These are phyloP conservation scores for Blastobotrys elegans DNA, from an alignment of 1,139 yeast species.

Conservation along the genomic window DNA sequence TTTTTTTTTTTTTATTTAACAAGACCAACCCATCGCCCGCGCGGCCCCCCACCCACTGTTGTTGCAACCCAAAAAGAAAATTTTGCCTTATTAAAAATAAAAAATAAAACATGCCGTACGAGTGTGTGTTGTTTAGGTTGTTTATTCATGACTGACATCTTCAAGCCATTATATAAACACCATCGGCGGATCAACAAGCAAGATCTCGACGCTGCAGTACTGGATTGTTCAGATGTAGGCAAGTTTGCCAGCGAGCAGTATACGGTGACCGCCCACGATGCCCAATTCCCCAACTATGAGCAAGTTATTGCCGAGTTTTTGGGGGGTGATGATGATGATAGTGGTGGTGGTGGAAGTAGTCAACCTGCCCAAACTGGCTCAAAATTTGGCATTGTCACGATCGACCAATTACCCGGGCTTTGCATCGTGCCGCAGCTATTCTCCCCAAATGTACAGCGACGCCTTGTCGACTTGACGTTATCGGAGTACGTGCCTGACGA, in stretches of 20 bases:
- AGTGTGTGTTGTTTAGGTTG: too few relatives aligned
- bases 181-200: slow-evolving; percentile 25
- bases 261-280: neutral
- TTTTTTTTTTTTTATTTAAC: neutral
- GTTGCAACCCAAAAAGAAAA: neutral
- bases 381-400: slow-evolving; percentile 5
- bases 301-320: neutral
- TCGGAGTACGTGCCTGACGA: slow-evolving; percentile 33
- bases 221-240: slow-evolving; percentile 13
- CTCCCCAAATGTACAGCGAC: slow-evolving; percentile 28
- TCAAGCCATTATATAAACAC: slow-evolving; percentile 35
- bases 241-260: slow-evolving; percentile 12
- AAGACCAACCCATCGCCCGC: neutral
- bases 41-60: neutral
- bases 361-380: neutral
- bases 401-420: slow-evolving; percentile 36
- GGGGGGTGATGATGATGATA: neutral
- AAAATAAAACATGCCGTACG: too few relatives aligned
- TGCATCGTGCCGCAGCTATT: slow-evolving; percentile 27
- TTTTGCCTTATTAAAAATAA: too few relatives aligned
- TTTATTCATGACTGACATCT: slow-evolving; percentile 23
- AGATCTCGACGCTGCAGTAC: slow-evolving; percentile 15
- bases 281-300: neutral
- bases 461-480: slow-evolving; percentile 29
- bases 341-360: too few relatives aligned